These are phyloP conservation scores for Epichloe typhina DNA, from an alignment of 2,329 filamentous ascomycete species.

Conservation along the genomic window DNA sequence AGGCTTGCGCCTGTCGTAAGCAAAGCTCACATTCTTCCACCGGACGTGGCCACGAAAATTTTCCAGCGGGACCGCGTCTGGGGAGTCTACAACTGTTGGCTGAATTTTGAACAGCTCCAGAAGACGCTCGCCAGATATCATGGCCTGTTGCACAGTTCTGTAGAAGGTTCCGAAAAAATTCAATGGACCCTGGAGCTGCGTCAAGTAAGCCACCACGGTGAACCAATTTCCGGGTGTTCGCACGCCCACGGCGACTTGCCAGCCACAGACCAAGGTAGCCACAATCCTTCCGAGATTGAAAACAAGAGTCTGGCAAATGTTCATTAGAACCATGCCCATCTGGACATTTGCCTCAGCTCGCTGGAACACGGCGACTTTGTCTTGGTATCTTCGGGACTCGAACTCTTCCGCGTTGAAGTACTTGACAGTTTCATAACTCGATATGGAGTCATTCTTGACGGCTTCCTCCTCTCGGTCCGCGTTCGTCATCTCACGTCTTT, in stretches of 20 bases:
- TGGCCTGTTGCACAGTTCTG: slow-evolving; percentile 83
- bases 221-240: slow-evolving; percentile 61
- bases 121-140: slow-evolving; percentile 94
- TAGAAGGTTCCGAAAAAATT: slow-evolving; percentile 94
- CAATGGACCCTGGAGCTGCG: slow-evolving; percentile 68
- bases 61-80: slow-evolving; percentile 47
- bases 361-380: slow-evolving; percentile 60
- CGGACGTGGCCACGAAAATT: slow-evolving; percentile 68
- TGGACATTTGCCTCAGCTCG: slow-evolving; percentile 63
- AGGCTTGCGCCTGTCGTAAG: slow-evolving; percentile 76
- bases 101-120: slow-evolving; percentile 93
- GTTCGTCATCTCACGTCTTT: slow-evolving; percentile 88
- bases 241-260: slow-evolving; percentile 57
- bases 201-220: slow-evolving; percentile 60
- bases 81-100: slow-evolving; percentile 74
- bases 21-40: slow-evolving; percentile 82
- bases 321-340: slow-evolving; percentile 66
- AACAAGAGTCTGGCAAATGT: slow-evolving; percentile 66
- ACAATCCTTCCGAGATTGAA: slow-evolving; percentile 66
- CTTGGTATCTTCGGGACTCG: slow-evolving; percentile 61
- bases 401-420: slow-evolving; percentile 79
- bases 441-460: slow-evolving; percentile 96
- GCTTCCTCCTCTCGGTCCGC: slow-evolving; percentile 90
- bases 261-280: slow-evolving; percentile 61
- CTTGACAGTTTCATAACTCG: slow-evolving; percentile 93